phyloP scores from a whole-genome alignment of 768 basidiomycete species.

The Hericium rajendrae region DNA sequence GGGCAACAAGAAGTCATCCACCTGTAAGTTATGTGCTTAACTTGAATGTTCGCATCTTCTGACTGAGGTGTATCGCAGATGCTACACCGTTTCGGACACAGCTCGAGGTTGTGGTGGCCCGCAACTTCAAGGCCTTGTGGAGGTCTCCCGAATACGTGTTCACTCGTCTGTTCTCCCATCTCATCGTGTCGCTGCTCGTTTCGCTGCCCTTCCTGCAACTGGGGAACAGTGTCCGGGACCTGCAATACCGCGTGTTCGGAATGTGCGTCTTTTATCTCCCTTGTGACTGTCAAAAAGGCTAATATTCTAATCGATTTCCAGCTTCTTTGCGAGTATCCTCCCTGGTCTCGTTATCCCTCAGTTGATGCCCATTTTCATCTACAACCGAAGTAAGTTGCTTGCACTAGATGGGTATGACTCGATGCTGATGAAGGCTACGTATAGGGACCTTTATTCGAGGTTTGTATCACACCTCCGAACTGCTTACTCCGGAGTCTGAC shows the following conservation, averaged over 20 bases:
- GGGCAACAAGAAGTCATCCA: background rate
- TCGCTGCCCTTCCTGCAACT: slow-evolving; percentile 77
- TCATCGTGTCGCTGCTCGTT: slow-evolving; percentile 59
- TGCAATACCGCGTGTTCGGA: slow-evolving; percentile 77
- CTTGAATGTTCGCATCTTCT: slow-evolving; percentile 33
- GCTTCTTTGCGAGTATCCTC: slow-evolving; percentile 54
- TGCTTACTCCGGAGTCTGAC: slow-evolving; percentile 13
- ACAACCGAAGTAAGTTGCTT: slow-evolving; percentile 34
- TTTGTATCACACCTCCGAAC: background rate
- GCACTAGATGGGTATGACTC: background rate
- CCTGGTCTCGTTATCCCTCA: slow-evolving; percentile 78
- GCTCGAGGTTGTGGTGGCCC: slow-evolving; percentile 53
- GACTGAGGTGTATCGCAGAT: slow-evolving; percentile 1
- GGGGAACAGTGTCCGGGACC: slow-evolving; percentile 49
- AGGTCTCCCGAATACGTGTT: slow-evolving; percentile 81
- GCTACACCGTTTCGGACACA: slow-evolving; percentile 64
- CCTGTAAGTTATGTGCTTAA: slow-evolving; percentile 1
- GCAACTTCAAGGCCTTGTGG: slow-evolving; percentile 71
- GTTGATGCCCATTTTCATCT: slow-evolving; percentile 76
- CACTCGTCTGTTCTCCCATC: slow-evolving; percentile 70
- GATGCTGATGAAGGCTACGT: background rate
- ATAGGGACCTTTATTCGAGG: slow-evolving; percentile 1
- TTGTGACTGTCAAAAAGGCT: background rate
- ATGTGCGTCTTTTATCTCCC: slow-evolving; percentile 28
- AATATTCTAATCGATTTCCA: background rate